phyloP scores from a whole-genome alignment of 805 yeast genomes.

The Cephaloascus albidus region DNA sequence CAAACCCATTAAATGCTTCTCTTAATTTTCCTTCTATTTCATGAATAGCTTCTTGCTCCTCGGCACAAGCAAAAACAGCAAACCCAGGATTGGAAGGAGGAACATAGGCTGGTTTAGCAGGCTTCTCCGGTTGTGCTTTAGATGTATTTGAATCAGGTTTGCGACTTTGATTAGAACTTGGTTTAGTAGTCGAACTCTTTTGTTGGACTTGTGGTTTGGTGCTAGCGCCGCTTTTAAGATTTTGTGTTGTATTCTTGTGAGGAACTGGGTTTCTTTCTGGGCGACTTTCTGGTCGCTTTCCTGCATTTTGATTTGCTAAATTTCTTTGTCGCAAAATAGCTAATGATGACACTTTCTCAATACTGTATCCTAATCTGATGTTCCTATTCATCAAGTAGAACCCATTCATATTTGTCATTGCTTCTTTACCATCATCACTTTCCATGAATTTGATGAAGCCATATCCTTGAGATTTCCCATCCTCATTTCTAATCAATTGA shows the following conservation, averaged over 20 bases:
- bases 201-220: too few relatives aligned
- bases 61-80: conserved; percentile 1
- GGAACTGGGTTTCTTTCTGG: too few relatives aligned
- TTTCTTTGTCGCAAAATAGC: neutral
- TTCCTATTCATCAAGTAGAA: neutral
- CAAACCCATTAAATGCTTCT: conserved; percentile 3
- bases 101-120: neutral
- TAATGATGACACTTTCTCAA: neutral
- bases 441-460: conserved; percentile 28
- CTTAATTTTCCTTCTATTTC: neutral
- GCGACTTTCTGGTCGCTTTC: too few relatives aligned
- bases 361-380: neutral
- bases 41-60: neutral
- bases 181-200: too few relatives aligned
- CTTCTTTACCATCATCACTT: neutral
- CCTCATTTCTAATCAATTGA: conserved; percentile 32
- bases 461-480: conserved; percentile 36
- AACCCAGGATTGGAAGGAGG: neutral
- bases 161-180: too few relatives aligned
- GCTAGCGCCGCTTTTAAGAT: too few relatives aligned
- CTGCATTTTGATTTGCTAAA: neutral
- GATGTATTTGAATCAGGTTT: too few relatives aligned
- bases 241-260: too few relatives aligned
- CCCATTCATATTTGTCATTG: neutral
- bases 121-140: too few relatives aligned